Base-by-base conservation (phyloP, 352 stramenopile genomes). In the Pythium apleroticum region DNA sequence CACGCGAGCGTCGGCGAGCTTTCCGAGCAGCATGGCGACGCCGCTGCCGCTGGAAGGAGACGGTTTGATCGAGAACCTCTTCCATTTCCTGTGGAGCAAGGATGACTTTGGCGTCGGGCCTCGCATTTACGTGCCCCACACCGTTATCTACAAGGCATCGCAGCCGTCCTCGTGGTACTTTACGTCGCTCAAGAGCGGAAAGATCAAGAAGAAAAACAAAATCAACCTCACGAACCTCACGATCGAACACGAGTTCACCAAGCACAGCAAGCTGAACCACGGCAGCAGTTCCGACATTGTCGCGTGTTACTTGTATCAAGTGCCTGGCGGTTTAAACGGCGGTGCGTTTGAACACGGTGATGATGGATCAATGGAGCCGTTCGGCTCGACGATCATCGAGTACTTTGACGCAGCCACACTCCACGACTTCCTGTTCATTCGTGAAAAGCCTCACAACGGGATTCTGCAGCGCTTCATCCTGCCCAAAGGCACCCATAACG, bases 161-260 rank as follows among this genome's bases (percentile, higher is more conserved):
- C 89, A 98, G 70, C 91, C 96, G 31, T 72, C 93, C 12, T 81
- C 85, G 50, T 99, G 96, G 96, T 99, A 98, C 72, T 99, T 99
- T 46, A 98, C 95, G 8, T 90, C 79, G 60, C 76, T 82, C 25
- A 83, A 80, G 55, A 84, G 74, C 19, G 83, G 81, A 58, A 88
- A 89, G 11, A 89, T 98, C 71, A 97, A 97, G 79, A 90, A 91
- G 56, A 98, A 98, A 68, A 75, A 91, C 48, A 96, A 96, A 48
- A 71, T 80, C 37, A 98, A 97, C 62, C 68, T 99, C 27, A 96
- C 77, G 19, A 97, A 97, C 52, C 66, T 85, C 3, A 84, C 93
- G 58, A 98, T 99, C 58, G 93, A 98, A 66, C 91, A 98, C 57
- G 84, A 86, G 53, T 98, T 99, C 74, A 91, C 85, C 19, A 97